Conservation (phyloP, 768 basidiomycete genomes). For the Leccinum rimulosum region DNA sequence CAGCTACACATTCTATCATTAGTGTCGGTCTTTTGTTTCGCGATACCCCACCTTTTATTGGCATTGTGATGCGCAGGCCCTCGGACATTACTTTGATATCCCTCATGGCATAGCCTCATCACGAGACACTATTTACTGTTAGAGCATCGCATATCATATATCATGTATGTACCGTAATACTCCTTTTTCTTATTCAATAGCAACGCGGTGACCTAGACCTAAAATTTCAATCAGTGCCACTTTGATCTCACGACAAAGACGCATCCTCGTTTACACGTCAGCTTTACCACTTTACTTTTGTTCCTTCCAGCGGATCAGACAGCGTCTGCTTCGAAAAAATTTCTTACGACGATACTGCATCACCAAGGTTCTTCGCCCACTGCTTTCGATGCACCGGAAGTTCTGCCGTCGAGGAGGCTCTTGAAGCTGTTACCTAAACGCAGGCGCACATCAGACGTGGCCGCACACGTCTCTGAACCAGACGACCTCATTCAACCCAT, state of each 20-base stretch:
- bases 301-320: conserved; percentile 14
- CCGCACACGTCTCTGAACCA: conserved; percentile 23
- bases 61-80: conserved; percentile 47
- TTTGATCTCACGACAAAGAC: conserved; percentile 18
- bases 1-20: conserved; percentile 38
- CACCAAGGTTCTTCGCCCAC: conserved; percentile 46
- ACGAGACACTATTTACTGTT: conserved; percentile 61
- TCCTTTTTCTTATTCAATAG: conserved; percentile 28
- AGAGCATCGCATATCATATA: conserved; percentile 61
- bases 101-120: conserved; percentile 32
- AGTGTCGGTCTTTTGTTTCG: conserved; percentile 50
- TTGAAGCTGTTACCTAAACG: conserved; percentile 83
- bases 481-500: conserved; percentile 31
- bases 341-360: conserved; percentile 43
- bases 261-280: conserved; percentile 27
- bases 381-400: conserved; percentile 63
- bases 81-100: conserved; percentile 45
- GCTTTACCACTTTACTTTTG: conserved; percentile 21
- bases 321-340: conserved; percentile 18
- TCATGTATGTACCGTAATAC: conserved; percentile 38
- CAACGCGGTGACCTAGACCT: conserved; percentile 6
- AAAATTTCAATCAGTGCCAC: conserved; percentile 12
- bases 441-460: conserved; percentile 48
- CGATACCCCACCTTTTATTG: conserved; percentile 46
- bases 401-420: conserved; percentile 59